phyloP scores from a whole-genome alignment of 1,139 yeast species.

The Yamadazyma spencermartinsiae region DNA sequence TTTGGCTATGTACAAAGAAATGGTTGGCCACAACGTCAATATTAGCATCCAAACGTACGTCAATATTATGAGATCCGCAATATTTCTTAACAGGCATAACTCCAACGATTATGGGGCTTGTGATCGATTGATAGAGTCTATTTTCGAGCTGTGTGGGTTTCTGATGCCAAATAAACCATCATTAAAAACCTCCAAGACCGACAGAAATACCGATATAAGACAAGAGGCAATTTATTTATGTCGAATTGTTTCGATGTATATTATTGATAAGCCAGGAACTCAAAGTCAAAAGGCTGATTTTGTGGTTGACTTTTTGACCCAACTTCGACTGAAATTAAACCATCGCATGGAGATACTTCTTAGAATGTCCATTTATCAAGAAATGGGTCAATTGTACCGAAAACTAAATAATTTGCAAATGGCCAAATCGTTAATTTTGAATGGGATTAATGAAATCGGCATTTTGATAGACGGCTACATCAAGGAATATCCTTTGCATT shows the following conservation, averaged over 20 bases:
- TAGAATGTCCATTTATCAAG: slow-evolving; percentile 25
- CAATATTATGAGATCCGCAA: slow-evolving; percentile 42
- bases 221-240: slow-evolving; percentile 21
- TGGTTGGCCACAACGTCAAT: slow-evolving; percentile 34
- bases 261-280: slow-evolving; percentile 18
- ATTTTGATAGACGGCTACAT: slow-evolving; percentile 16
- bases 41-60: slow-evolving; percentile 40
- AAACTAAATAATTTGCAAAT: slow-evolving; percentile 22
- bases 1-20: slow-evolving; percentile 37
- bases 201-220: slow-evolving; percentile 1
- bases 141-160: slow-evolving; percentile 36
- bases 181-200: slow-evolving; percentile 12
- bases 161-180: slow-evolving; percentile 12
- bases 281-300: slow-evolving; percentile 22
- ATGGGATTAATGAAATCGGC: slow-evolving; percentile 27
- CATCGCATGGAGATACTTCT: slow-evolving; percentile 25
- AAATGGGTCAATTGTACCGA: slow-evolving; percentile 31
- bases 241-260: slow-evolving; percentile 26
- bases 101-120: slow-evolving; percentile 27
- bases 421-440: slow-evolving; percentile 24
- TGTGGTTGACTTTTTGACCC: slow-evolving; percentile 30
- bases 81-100: slow-evolving; percentile 34
- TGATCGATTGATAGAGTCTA: slow-evolving; percentile 29
- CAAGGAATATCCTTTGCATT: slow-evolving; percentile 19
- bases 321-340: slow-evolving; percentile 25